These are phyloP conservation scores for Erigeron canadensis DNA, from an alignment of 129 eudicot genomes.

Conservation along the genomic window DNA sequence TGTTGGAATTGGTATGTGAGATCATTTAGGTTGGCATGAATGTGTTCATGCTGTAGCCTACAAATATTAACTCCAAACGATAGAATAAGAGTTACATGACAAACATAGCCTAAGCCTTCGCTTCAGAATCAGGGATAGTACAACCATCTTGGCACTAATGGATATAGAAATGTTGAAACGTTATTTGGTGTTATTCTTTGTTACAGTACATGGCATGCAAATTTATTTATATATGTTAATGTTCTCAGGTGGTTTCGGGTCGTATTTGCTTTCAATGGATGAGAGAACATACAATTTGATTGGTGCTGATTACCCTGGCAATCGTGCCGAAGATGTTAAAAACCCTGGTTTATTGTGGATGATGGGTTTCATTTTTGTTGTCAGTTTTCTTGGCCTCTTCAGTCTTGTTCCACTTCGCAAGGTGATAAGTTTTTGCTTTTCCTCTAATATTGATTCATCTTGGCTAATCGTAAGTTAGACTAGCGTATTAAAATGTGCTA, in stretches of 20 bases:
- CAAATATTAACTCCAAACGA: too few species aligned
- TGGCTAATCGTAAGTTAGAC: neutral
- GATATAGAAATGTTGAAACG: too few species aligned
- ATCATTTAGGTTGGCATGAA: too few species aligned
- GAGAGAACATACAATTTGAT: constrained; percentile 82
- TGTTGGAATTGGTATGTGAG: too few species aligned
- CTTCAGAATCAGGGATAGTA: too few species aligned
- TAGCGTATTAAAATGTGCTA: constrained; percentile 5
- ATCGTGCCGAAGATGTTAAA: constrained; percentile 90
- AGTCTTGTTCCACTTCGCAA: constrained; percentile 97
- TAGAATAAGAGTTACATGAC: too few species aligned
- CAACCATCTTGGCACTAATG: too few species aligned
- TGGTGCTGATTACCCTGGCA: constrained; percentile 94
- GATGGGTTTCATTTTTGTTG: constrained; percentile 84
- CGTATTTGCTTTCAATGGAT: constrained; percentile 88
- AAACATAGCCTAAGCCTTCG: too few species aligned
- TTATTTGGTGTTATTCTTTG: too few species aligned
- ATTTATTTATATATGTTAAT: neutral
- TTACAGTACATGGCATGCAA: too few species aligned
- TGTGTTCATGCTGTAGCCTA: too few species aligned
- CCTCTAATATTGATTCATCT: neutral
- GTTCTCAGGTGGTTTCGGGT: constrained; percentile 85
- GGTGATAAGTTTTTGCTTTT: constrained; percentile 37
- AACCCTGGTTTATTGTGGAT: constrained; percentile 96
- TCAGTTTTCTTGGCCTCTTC: constrained; percentile 93